Evolutionary conservation across 768 basidiomycete genomes (phyloP).

Genomic region (Lactarius trivialis): DNA sequence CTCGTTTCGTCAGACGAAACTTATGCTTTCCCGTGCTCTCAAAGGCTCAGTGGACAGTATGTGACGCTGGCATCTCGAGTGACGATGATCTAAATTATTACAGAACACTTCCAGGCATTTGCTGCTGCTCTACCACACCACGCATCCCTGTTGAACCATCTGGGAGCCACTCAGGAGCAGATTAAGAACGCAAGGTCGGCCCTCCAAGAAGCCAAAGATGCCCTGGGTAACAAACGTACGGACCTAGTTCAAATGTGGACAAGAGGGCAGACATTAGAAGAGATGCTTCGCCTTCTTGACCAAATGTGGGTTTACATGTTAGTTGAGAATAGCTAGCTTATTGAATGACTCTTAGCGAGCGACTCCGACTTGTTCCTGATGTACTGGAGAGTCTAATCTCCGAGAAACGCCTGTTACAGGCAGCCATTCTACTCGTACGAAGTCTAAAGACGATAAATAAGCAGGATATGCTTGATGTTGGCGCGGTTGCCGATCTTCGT

Average conservation of each 20-base stretch:
- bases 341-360: conserved; percentile 40
- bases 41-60: conserved; percentile 85
- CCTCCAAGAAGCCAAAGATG: conserved; percentile 74
- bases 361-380: conserved; percentile 86
- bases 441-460: conserved; percentile 89
- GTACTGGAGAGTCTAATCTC: conserved; percentile 89
- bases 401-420: conserved; percentile 88
- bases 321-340: conserved; percentile 11
- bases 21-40: conserved; percentile 69
- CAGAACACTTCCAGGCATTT: conserved; percentile 91
- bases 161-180: conserved; percentile 68
- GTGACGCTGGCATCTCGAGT: conserved; percentile 27
- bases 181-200: conserved; percentile 61
- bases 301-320: conserved; percentile 58
- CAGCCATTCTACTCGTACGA: conserved; percentile 77
- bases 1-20: conserved; percentile 72
- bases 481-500: conserved; percentile 85
- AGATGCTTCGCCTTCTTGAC: conserved; percentile 92
- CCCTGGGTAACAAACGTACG: conserved; percentile 71
- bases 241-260: conserved; percentile 89
- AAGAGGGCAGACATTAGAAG: conserved; percentile 84
- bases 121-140: conserved; percentile 93
- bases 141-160: conserved; percentile 63
- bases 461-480: conserved; percentile 89
- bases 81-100: conserved; percentile 19